A percentile compares a stretch with the other conserved stretches of the same genome.
These are phyloP conservation scores for Phanerochaete carnosa DNA, from an alignment of 768 basidiomycete genomes.

Conservation along the genomic window DNA sequence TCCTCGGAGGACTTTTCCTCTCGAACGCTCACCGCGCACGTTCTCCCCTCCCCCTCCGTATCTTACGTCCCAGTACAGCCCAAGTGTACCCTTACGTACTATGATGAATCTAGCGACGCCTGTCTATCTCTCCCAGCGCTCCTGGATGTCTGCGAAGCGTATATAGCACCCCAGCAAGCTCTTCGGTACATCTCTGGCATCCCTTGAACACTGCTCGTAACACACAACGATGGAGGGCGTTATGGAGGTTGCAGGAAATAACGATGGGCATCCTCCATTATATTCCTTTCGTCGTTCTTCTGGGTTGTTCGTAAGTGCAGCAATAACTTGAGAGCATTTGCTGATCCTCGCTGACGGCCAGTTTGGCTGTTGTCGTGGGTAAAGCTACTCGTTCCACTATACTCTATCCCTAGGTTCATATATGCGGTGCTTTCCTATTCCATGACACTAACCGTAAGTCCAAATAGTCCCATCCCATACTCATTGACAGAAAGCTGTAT, in stretches of 20 bases:
- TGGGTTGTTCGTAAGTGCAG: conserved; percentile 69
- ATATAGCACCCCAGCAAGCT: neutral
- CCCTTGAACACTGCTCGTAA: neutral
- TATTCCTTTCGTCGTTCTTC: conserved; percentile 76
- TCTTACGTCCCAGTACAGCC: neutral
- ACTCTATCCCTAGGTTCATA: conserved; percentile 72
- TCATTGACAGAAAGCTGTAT: neutral
- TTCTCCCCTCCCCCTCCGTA: neutral
- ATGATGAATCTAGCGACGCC: neutral
- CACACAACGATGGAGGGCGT: neutral
- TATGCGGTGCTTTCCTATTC: conserved; percentile 82
- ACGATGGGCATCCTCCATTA: conserved; percentile 63
- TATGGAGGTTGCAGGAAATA: neutral
- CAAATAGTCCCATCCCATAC: neutral
- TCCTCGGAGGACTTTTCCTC: neutral
- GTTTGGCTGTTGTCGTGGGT: conserved; percentile 84
- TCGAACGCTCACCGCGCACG: neutral
- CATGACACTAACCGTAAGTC: conserved; percentile 78
- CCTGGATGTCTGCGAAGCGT: neutral
- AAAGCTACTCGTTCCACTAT: conserved; percentile 74
- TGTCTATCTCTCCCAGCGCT: neutral
- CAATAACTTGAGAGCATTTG: neutral
- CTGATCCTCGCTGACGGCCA: conserved; percentile 27
- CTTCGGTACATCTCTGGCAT: neutral
- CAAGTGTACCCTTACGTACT: neutral